phyloP scores from a whole-genome alignment of 2,329 filamentous ascomycete genomes.

The Arthrobotrys pseudoclavata region DNA sequence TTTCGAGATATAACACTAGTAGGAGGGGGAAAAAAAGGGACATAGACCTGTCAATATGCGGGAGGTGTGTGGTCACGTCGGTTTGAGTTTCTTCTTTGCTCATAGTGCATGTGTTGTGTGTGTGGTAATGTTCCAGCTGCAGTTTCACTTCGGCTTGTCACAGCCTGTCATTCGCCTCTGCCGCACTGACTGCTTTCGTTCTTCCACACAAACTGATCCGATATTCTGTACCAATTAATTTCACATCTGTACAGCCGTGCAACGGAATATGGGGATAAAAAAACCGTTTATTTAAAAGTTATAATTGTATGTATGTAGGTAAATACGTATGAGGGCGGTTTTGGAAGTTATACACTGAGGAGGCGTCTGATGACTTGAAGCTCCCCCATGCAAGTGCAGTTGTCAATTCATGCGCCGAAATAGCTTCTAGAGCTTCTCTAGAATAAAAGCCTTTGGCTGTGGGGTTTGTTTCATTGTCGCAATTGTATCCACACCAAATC shows the following conservation, averaged over 20 bases:
- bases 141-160: constrained; percentile 59
- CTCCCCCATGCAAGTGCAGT: constrained; percentile 48
- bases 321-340: constrained; percentile 31
- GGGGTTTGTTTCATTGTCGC: constrained; percentile 58
- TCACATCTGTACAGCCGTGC: not conserved
- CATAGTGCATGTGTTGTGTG: constrained; percentile 55
- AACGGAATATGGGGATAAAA: constrained; percentile 32
- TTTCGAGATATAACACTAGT: constrained; percentile 17
- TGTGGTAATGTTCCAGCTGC: constrained; percentile 60
- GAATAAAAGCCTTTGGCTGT: constrained; percentile 37
- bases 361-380: constrained; percentile 52
- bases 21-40: constrained; percentile 23
- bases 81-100: constrained; percentile 57
- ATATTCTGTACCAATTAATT: constrained; percentile 37
- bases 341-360: constrained; percentile 15
- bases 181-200: constrained; percentile 21
- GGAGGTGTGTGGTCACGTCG: constrained; percentile 46
- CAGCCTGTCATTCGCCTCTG: constrained; percentile 54
- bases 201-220: constrained; percentile 28
- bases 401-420: constrained; percentile 47
- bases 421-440: constrained; percentile 52
- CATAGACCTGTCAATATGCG: constrained; percentile 25
- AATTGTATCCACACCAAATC: constrained; percentile 53
- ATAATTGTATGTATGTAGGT: constrained; percentile 11
- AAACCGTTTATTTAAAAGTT: constrained; percentile 27